phyloP scores from a whole-genome alignment of 139 green algal genomes.

The Chlorella sp. region DNA sequence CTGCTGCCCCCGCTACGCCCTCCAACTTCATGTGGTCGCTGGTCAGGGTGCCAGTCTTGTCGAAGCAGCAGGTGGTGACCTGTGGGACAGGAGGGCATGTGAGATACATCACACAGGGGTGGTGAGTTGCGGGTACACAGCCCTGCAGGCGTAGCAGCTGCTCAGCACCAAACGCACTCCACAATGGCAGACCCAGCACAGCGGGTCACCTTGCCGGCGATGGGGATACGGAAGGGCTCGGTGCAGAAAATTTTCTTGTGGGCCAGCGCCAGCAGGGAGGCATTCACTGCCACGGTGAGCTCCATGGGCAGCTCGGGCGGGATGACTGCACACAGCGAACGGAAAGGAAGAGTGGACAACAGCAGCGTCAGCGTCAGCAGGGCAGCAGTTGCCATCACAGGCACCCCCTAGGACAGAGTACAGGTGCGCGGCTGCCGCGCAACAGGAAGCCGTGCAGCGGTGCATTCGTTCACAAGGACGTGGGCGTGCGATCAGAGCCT shows the following conservation, averaged over 20 bases:
- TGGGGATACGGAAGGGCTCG: conserved; percentile 97
- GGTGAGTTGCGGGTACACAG: too few relatives aligned
- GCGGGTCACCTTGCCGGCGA: conserved; percentile 36
- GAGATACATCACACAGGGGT: too few relatives aligned
- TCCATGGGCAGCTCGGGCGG: conserved; percentile 99
- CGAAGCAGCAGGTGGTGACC: conserved; percentile 97
- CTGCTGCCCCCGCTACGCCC: conserved; percentile 60
- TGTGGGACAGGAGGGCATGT: not conserved
- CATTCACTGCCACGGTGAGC: conserved; percentile 90
- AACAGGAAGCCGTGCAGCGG: too few relatives aligned
- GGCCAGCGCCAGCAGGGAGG: conserved; percentile 74
- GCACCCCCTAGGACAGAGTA: too few relatives aligned
- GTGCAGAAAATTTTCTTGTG: conserved; percentile 93
- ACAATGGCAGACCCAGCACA: not conserved
- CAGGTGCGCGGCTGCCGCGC: too few relatives aligned
- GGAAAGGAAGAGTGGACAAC: not conserved
- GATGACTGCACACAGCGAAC: conserved; percentile 72
- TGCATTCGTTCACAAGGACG: too few relatives aligned
- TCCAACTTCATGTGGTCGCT: conserved; percentile 93
- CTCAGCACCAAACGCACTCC: too few relatives aligned
- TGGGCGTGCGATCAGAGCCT: too few relatives aligned
- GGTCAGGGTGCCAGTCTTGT: conserved; percentile 99
- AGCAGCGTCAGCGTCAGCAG: too few relatives aligned
- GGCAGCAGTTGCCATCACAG: too few relatives aligned
- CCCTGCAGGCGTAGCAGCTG: too few relatives aligned